Conservation (phyloP, 1,284 basidiomycete species). For the Stygiomarasmius scandens region DNA sequence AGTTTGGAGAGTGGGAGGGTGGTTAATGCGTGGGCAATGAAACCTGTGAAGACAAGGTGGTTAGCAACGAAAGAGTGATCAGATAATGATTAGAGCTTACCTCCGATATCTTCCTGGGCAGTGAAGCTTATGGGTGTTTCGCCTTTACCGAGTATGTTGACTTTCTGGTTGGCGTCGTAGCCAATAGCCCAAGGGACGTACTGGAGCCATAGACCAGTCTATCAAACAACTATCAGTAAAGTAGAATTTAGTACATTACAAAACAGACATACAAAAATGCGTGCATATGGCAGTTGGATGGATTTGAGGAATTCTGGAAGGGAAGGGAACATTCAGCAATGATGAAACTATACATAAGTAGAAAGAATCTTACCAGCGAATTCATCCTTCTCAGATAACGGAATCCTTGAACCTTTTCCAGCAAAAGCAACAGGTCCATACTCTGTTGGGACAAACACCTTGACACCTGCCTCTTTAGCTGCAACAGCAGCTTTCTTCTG, state of each 20-base stretch:
- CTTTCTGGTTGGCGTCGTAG: constrained; percentile 13
- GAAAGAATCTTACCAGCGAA: too few species aligned
- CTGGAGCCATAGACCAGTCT: constrained; percentile 26
- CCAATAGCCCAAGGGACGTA: constrained; percentile 16
- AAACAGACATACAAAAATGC: neutral
- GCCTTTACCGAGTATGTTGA: constrained; percentile 23
- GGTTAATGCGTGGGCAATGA: constrained; percentile 22
- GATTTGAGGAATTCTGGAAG: too few species aligned
- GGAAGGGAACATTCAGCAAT: too few species aligned
- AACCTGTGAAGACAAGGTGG: neutral
- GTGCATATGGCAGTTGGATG: too few species aligned
- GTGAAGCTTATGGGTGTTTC: constrained; percentile 23
- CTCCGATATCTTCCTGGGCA: constrained; percentile 22
- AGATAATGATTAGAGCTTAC: constrained; percentile 13
- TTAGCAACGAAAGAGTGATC: neutral
- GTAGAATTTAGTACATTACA: neutral
- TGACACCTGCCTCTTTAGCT: constrained; percentile 12
- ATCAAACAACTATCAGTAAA: neutral
- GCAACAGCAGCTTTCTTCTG: neutral
- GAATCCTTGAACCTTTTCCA: too few species aligned
- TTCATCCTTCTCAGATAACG: too few species aligned
- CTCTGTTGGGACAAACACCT: constrained; percentile 7
- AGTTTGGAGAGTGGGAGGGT: constrained; percentile 23
- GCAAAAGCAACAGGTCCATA: neutral
- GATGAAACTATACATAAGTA: too few species aligned